Percentiles rank a stretch among this genome's conserved stretches.
Conservation (phyloP, 176 grass and related monocot genomes). For the Otatea glauca region DNA sequence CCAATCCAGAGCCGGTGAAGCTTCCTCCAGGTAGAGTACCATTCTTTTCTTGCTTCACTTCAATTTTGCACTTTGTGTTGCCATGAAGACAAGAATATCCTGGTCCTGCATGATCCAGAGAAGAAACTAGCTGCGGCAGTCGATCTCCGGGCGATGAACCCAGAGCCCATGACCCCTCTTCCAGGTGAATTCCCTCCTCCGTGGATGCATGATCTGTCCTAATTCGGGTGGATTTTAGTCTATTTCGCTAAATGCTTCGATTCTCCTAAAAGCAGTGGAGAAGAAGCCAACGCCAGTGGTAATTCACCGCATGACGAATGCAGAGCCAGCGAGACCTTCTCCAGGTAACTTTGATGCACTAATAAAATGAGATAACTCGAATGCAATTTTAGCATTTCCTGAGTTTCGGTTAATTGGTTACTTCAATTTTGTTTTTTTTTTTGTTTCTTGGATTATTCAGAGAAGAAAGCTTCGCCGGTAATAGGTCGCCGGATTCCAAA, state of each 20-base stretch:
- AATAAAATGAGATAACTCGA: neutral
- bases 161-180: constrained; percentile 44
- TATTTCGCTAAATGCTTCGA: neutral
- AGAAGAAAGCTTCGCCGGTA: constrained; percentile 52
- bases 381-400: constrained; percentile 2
- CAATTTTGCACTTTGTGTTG: neutral
- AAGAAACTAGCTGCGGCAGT: constrained; percentile 42
- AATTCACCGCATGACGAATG: constrained; percentile 43
- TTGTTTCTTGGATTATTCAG: constrained; percentile 43
- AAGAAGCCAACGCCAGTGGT: constrained; percentile 53
- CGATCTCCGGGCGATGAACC: constrained; percentile 46
- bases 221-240: constrained; percentile 24
- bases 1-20: constrained; percentile 35
- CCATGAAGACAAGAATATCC: neutral
- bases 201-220: neutral
- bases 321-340: constrained; percentile 45
- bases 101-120: constrained; percentile 37
- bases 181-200: constrained; percentile 48
- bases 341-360: constrained; percentile 42
- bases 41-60: neutral
- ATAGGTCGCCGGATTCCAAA: constrained; percentile 36
- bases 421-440: neutral
- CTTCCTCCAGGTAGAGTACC: constrained; percentile 28
- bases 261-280: constrained; percentile 49
- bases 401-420: neutral